phyloP scores from a whole-genome alignment of 2,329 filamentous ascomycete genomes.

The Apiospora marii region DNA sequence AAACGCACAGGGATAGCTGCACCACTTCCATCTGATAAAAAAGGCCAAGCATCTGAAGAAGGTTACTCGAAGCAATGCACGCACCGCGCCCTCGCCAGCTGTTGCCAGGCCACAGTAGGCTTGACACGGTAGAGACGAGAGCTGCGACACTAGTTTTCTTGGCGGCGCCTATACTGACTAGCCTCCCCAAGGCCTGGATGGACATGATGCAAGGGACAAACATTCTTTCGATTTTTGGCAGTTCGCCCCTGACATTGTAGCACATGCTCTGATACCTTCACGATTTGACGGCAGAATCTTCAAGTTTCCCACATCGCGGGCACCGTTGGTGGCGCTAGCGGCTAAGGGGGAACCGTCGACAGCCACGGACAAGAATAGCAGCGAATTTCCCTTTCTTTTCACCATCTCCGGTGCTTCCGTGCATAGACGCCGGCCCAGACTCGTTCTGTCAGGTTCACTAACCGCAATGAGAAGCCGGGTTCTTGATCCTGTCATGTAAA shows the following conservation, averaged over 20 bases:
- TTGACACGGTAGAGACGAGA: background rate
- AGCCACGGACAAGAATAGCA: background rate
- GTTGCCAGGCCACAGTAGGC: background rate
- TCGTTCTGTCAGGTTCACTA: background rate
- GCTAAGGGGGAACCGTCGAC: background rate
- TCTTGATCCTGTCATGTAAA: no score
- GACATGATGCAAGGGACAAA: background rate
- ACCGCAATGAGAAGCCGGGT: background rate
- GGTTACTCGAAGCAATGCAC: background rate
- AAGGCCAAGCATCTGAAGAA: background rate
- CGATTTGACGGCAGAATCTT: background rate
- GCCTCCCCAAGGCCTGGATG: background rate
- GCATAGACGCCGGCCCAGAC: no score
- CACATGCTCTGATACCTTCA: background rate
- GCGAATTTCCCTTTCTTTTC: background rate
- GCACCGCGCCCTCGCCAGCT: background rate
- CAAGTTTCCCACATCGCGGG: background rate
- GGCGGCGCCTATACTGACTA: background rate
- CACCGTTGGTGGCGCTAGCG: background rate
- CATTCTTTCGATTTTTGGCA: background rate
- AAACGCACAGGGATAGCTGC: background rate
- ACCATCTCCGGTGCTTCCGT: background rate
- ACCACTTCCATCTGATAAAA: background rate
- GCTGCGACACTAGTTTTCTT: background rate
- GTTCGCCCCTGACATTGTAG: background rate